These are phyloP conservation scores for Symbiodinium pilosum DNA, from an alignment of 73 alveolate species.

Conservation along the genomic window DNA sequence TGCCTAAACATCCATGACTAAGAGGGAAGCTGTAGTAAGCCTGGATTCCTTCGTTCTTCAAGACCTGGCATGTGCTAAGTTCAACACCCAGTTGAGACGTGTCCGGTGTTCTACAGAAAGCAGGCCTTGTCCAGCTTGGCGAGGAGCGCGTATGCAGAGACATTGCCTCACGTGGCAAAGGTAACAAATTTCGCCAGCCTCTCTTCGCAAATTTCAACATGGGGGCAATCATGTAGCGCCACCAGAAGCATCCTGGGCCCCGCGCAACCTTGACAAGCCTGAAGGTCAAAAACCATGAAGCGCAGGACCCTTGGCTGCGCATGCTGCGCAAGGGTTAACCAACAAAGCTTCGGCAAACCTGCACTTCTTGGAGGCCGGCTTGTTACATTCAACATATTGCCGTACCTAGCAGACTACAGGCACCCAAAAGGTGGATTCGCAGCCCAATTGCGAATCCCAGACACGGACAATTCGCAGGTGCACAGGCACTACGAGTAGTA, in stretches of 20 bases:
- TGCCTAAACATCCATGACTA: background rate
- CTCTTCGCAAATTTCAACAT: no score
- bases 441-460: background rate
- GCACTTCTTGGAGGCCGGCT: constrained; percentile 1
- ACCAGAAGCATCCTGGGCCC: background rate
- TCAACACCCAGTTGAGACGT: background rate
- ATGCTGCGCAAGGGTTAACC: background rate
- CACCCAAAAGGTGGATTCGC: no score
- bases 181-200: background rate
- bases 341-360: background rate
- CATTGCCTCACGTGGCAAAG: constrained; percentile 15
- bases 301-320: constrained; percentile 49
- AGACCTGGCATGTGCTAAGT: background rate
- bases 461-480: background rate
- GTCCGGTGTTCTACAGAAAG: background rate
- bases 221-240: background rate
- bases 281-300: constrained; percentile 63
- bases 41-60: constrained; percentile 66
- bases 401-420: background rate
- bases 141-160: constrained; percentile 61
- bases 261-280: constrained; percentile 78
- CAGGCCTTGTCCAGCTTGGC: constrained; percentile 81
- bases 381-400: constrained; percentile 60
- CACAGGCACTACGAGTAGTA: background rate
- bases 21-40: constrained; percentile 29